Evolutionary conservation across 495 filamentous ascomycete species (phyloP).

Genomic region (Trichoderma orchidacearum): DNA sequence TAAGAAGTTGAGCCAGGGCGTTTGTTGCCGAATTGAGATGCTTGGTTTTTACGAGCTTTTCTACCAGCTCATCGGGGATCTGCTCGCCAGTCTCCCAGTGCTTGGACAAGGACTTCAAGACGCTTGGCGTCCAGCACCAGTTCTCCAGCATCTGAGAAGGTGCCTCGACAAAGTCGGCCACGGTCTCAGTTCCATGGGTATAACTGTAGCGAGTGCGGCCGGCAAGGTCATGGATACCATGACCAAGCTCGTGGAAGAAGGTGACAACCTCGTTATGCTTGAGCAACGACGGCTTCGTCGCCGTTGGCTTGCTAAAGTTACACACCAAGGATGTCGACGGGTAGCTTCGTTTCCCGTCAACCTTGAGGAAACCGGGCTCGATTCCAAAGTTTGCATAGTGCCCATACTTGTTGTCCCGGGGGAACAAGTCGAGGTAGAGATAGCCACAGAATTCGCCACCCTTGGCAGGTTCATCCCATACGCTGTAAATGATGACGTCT

Average conservation of each 20-base stretch:
- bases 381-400: constrained; percentile 72
- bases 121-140: constrained; percentile 50
- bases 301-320: constrained; percentile 51
- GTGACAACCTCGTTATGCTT: constrained; percentile 53
- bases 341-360: constrained; percentile 41
- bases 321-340: constrained; percentile 52
- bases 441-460: constrained; percentile 48
- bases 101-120: constrained; percentile 39
- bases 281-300: constrained; percentile 45
- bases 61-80: constrained; percentile 45
- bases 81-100: constrained; percentile 41
- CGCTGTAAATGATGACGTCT: constrained; percentile 48
- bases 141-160: constrained; percentile 57
- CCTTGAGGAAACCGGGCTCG: constrained; percentile 45
- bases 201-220: constrained; percentile 39
- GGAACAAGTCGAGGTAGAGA: constrained; percentile 50
- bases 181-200: constrained; percentile 48
- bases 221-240: constrained; percentile 50
- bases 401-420: constrained; percentile 47
- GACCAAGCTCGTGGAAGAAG: constrained; percentile 53
- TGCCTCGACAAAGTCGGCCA: constrained; percentile 51
- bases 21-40: constrained; percentile 45
- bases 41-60: constrained; percentile 44
- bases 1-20: constrained; percentile 19
- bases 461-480: constrained; percentile 47